Percentiles rank a stretch among this genome's conserved stretches.
These are phyloP conservation scores for Mycena galopus DNA, from an alignment of 768 basidiomycete genomes.

Conservation along the genomic window DNA sequence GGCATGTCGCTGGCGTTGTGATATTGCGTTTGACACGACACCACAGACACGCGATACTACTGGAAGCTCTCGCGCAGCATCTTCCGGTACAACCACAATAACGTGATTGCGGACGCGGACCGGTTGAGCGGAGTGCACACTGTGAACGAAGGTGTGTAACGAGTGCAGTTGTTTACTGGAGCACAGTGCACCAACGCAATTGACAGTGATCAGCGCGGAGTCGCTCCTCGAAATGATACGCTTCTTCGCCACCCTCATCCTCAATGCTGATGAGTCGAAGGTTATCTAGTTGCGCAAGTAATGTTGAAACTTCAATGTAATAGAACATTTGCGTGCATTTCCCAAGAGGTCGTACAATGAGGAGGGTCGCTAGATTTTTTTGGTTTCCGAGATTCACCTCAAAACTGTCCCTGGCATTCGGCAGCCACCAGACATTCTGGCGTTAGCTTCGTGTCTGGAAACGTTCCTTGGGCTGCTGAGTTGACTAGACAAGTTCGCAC, in stretches of 20 bases:
- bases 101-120: slow-evolving; percentile 25
- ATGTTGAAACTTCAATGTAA: too few species aligned
- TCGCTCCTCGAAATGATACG: slow-evolving; percentile 56
- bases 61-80: slow-evolving; percentile 72
- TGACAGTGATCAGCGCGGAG: slow-evolving; percentile 47
- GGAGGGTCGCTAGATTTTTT: too few species aligned
- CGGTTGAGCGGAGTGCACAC: slow-evolving; percentile 57
- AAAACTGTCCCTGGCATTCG: too few species aligned
- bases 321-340: too few species aligned
- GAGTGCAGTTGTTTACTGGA: neutral
- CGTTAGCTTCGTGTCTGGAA: too few species aligned
- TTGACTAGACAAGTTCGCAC: too few species aligned
- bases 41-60: slow-evolving; percentile 69
- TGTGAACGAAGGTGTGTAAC: slow-evolving; percentile 62
- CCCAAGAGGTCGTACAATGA: too few species aligned
- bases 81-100: slow-evolving; percentile 64
- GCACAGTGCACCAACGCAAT: neutral
- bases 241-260: slow-evolving; percentile 59
- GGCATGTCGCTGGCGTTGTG: neutral
- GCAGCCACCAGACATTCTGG: too few species aligned
- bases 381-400: too few species aligned
- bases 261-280: slow-evolving; percentile 57
- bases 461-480: too few species aligned
- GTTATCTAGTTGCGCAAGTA: slow-evolving; percentile 17
- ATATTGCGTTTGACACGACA: neutral